Base-by-base conservation (phyloP, 2,329 filamentous ascomycete species). In the Fonsecaea pugnacius region DNA sequence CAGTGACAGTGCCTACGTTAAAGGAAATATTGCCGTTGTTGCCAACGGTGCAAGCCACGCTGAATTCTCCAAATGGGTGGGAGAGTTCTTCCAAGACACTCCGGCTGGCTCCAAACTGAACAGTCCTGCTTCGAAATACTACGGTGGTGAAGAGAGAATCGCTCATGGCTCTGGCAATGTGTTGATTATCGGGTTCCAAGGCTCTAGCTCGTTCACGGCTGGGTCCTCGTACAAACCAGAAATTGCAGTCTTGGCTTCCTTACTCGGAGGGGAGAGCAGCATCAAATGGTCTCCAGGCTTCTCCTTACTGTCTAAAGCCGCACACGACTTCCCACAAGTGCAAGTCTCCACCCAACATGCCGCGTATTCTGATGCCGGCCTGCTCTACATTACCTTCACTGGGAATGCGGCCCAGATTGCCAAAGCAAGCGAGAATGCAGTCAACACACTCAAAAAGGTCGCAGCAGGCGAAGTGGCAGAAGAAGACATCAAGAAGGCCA, bases 281-380 rank as follows among this genome's bases (percentile, higher is more conserved):
- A 92, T 98, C 84, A 99, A 98, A 84, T 99, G 94, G 94, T 89
- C 91, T 58, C 82, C 91, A 68, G 95, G 95, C 73, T 98, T 96
- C 85, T 94, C 91, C 65, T 85, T 97, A 67, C 87, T 99, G 66
- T 85, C 90, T 75, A 93, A 96, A 84, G 89, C 89, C 66, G 85
- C 88, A 63, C 83, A 88, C 67, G 83, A 85, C 52, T 82, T 87
- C 73, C 83, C 88, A 40, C 87, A 87, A 70, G 86, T 90, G 69
- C 84, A 83, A 58, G 86, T 92, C 73, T 84, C 86, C 40, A 91
- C 94, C 69, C 85, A 88, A 73, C 94, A 95, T 81, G 82, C 88
- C 70, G 85, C 89, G 70, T 99, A 97, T 87, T 96, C 94, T 16
- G 95, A 99, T 75, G 91, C 95, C 70, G 94, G 95, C 73, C 90